Base-by-base conservation (phyloP, 169 alveolate genomes). In the Theileria orientalis region DNA sequence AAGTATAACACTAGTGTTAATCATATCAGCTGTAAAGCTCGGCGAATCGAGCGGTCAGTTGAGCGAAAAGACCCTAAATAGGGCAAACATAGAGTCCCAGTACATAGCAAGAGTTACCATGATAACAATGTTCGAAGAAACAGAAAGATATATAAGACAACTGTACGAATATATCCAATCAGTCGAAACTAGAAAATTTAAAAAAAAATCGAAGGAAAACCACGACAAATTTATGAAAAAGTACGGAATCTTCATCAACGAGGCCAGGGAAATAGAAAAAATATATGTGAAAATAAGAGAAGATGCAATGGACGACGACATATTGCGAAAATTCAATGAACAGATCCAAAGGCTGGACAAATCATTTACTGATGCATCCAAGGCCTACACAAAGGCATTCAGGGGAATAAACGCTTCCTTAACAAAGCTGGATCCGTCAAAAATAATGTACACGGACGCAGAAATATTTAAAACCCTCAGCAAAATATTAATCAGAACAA, bases 301-400 rank as follows among this genome's bases (percentile, higher is more conserved):
- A 40, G 6, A 66, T 44, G 25, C 30, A 56, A 8, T 25, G 25
- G 66, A 56, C 23, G 8, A 32, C 0, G 42, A 2, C 35, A 70
- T n/a, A 62, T 46, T n/a, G 71, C 37, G 27, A 19, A 30, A 56
- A 33, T 7, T 13, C 27, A 0, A 11, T 46, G 6, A 29, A 19
- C n/a, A 7, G 52, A 71, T 37, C 49, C 40, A 25, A 30, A 47
- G 8, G 68, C 51, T 46, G 57, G 71, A 42, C 60, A 70, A 21
- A 69, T 63, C 30, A 62, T 72, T 33, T 76, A 79, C 69, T 63
- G 68, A 64, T 74, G 70, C 64, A 47, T 67, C 56, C 59, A 57
- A 60, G 76, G 74, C 54, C 59, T 79, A 37, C 87, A 70, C 56
- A 23, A 42, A 32, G 63, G 57, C 61, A 69, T 79, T n/a, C 69